Conservation (phyloP, 2,329 filamentous ascomycete genomes). For the Harringtonia aguacate region DNA sequence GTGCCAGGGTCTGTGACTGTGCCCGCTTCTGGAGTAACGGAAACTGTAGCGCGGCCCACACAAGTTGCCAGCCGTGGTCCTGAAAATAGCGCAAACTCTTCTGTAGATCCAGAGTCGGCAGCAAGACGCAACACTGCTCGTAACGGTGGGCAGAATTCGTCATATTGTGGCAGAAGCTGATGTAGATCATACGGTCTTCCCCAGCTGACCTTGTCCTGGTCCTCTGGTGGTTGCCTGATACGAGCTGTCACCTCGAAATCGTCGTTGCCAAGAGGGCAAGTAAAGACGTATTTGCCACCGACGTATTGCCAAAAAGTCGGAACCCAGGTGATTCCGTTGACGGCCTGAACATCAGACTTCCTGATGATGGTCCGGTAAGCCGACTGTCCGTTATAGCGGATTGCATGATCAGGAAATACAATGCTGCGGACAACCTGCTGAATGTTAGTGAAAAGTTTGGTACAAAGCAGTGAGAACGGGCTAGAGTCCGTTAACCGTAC, state of each 20-base stretch:
- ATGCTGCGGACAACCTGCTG: slow-evolving; percentile 17
- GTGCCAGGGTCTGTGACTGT: no score
- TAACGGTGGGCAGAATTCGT: slow-evolving; percentile 20
- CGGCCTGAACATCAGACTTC: slow-evolving; percentile 14
- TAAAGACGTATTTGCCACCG: slow-evolving; percentile 20
- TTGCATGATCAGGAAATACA: slow-evolving; percentile 29
- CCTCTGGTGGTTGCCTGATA: slow-evolving; percentile 12
- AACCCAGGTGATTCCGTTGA: slow-evolving; percentile 18
- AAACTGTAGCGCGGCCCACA: slow-evolving; percentile 8
- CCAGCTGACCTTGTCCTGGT: slow-evolving; percentile 18
- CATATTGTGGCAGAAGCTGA: slow-evolving; percentile 14
- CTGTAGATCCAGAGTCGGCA: slow-evolving; percentile 12
- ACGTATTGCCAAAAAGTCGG: slow-evolving; percentile 22
- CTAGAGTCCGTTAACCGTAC: no score
- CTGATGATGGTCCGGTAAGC: slow-evolving; percentile 21
- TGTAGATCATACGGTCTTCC: slow-evolving; percentile 15
- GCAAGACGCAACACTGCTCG: slow-evolving; percentile 18
- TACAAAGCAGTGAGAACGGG: no score
- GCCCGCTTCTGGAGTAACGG: no score
- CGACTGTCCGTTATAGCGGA: slow-evolving; percentile 30
- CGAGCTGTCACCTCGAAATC: slow-evolving; percentile 23
- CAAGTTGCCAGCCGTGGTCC: slow-evolving; percentile 18
- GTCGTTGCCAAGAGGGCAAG: slow-evolving; percentile 20
- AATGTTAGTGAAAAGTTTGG: no score
- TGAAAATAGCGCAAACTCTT: slow-evolving; percentile 19